phyloP scores from a whole-genome alignment of 2,329 filamentous ascomycete species.

The Botrytis fabae region DNA sequence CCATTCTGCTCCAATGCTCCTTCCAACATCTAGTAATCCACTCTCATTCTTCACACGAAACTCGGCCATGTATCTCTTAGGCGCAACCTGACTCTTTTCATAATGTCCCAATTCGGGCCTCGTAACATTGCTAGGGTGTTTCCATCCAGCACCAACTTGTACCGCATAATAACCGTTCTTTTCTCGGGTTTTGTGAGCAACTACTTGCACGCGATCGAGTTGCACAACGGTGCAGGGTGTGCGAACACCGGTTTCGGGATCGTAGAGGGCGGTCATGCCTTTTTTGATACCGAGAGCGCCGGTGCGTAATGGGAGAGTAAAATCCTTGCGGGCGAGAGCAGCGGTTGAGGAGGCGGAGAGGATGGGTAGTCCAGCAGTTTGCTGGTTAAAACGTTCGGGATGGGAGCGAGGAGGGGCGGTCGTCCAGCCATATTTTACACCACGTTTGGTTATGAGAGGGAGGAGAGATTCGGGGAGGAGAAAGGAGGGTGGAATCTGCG shows the following conservation, averaged over 20 bases:
- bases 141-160: conserved; percentile 78
- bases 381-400: conserved; percentile 58
- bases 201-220: conserved; percentile 86
- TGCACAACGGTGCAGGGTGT: conserved; percentile 90
- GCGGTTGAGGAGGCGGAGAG: conserved; percentile 60
- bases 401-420: conserved; percentile 54
- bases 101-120: conserved; percentile 86
- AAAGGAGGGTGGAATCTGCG: conserved; percentile 37
- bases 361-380: conserved; percentile 54
- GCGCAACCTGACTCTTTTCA: conserved; percentile 75
- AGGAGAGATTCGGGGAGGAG: conserved; percentile 39
- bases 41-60: conserved; percentile 76
- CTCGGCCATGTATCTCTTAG: conserved; percentile 81
- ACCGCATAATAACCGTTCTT: conserved; percentile 92
- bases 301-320: conserved; percentile 66
- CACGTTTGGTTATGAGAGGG: conserved; percentile 40
- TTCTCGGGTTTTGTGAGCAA: conserved; percentile 79
- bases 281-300: conserved; percentile 87
- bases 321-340: conserved; percentile 58
- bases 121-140: conserved; percentile 73
- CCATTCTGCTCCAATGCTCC: conserved; percentile 80
- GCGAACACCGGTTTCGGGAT: conserved; percentile 70
- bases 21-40: conserved; percentile 75
- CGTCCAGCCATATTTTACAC: conserved; percentile 54
- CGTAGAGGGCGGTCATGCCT: conserved; percentile 92